Evolutionary conservation across 805 yeast species (phyloP), one percentile per base, ranked within the genome.

Genomic region (Sungouiella thailandica): DNA sequence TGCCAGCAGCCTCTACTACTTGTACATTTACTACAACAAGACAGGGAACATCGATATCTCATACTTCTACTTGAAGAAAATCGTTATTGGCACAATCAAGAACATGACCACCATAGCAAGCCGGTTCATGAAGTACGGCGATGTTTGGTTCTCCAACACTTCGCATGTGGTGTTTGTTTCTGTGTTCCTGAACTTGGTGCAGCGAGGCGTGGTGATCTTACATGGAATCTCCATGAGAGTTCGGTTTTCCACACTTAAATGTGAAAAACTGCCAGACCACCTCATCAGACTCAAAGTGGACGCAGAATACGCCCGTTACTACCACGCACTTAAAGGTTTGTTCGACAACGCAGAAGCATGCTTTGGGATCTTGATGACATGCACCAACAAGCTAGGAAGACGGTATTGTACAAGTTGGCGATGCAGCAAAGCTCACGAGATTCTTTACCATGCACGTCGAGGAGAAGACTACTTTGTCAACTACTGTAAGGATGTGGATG

Each of bases 21-120:
- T 19, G 22, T 9, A 19, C 9, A 7, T 19, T 7, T 9, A 19
- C 22, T 19, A 19, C 22, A 9, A 19, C 22, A 19, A 19, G 22
- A 7, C 9, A 9, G 22, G 22, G 9, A 19, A 19, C 22, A 19
- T 19, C 22, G 47, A 52, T 11, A 58, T 68, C 18, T 56, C 70
- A 0, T 64, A 53, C 32, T 66, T 53, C 39, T 62, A 70, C 34
- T 28, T 62, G 31, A 60, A 59, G 31, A 66, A 65, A 43, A 44
- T 63, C 2, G 13, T 65, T n/a, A 36, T 43, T 10, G 47, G 53
- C 7, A 34, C 60, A 4, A 46, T 47, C 3, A 28, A 32, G 22
- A 51, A 47, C 12, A 34, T 54, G 43, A 40, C 49, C 47, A 55
- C 54, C 4, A 33, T 35, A 7, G 43, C 43, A 18, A 26, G 34